Evolutionary conservation across 2,329 filamentous ascomycete genomes (phyloP), one percentile per base, ranked within the genome.

Genomic region (Colletotrichum navitas): DNA sequence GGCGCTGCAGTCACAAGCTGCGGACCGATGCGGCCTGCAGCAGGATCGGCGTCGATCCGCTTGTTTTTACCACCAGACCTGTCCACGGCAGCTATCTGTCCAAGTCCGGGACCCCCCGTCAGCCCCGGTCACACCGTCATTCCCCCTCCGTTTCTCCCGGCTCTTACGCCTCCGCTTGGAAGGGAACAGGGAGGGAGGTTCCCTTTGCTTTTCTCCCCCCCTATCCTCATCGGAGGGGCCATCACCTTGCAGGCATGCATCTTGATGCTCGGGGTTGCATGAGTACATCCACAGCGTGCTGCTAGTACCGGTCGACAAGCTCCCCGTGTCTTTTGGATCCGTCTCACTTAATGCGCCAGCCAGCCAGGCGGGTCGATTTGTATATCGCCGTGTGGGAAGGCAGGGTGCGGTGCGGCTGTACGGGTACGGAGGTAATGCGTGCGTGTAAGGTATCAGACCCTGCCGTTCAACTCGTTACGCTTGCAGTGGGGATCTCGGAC

Each of bases 11-110:
- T 71, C 72, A 73, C 63, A 71, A 65, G 70, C 72, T 61, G 72
- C 72, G 66, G 70, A 71, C 66, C 70, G 70, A 70, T 73, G 73
- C 73, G 70, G 71, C 62, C 73, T 74, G 72, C 69, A 72, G 72
- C 72, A 74, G 72, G 69, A 74, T 74, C 72, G 69, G 63, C 60
- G 69, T 71, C 71, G 69, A 73, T 74, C 69, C 69, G 72, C 55
- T 73, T 65, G 29, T 49, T 56, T 69, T 68, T 68, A 58, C 68
- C 47, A 68, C 36, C 56, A 71, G 56, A 43, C 51, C 63, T 67
- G 68, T 68, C 41, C 63, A 62, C 68, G 68, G 63, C 63, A 71
- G 34, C 68, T 52, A 64, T 62, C 60, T 49, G 24, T 56, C 26
- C 45, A 68, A 36, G 58, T 51, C 64, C 68, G 64, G 52, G 34